These are phyloP conservation scores for Penicillium samsonianum DNA, from an alignment of 495 filamentous ascomycete genomes.

Conservation along the genomic window DNA sequence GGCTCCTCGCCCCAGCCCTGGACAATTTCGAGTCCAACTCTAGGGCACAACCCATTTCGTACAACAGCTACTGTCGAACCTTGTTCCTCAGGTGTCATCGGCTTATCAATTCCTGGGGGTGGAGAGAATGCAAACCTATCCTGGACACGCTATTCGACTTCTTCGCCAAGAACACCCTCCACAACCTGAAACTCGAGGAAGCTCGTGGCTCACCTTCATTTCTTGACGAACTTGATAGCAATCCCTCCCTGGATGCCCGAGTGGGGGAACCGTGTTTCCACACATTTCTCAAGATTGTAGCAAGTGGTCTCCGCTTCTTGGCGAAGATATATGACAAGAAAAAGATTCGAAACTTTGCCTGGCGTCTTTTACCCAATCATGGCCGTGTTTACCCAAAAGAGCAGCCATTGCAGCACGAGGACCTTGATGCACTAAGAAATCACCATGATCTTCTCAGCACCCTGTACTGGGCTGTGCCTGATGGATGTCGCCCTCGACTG, in stretches of 20 bases:
- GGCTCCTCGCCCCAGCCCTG: slow-evolving; percentile 64
- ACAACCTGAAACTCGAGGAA: slow-evolving; percentile 76
- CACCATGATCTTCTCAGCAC: slow-evolving; percentile 92
- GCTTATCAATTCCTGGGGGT: slow-evolving; percentile 81
- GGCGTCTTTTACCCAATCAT: slow-evolving; percentile 85
- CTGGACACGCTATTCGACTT: slow-evolving; percentile 87
- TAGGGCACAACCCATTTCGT: slow-evolving; percentile 56
- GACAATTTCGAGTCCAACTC: slow-evolving; percentile 60
- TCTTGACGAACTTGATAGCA: slow-evolving; percentile 67
- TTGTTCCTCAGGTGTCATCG: slow-evolving; percentile 74
- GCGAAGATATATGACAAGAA: slow-evolving; percentile 60
- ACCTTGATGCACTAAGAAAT: slow-evolving; percentile 85
- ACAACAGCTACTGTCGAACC: slow-evolving; percentile 79
- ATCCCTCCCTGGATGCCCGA: slow-evolving; percentile 60
- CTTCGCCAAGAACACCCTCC: slow-evolving; percentile 73
- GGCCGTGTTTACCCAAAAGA: slow-evolving; percentile 85
- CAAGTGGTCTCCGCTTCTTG: slow-evolving; percentile 64
- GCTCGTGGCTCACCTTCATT: slow-evolving; percentile 74
- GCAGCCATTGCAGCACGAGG: slow-evolving; percentile 65
- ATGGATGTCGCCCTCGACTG: slow-evolving; percentile 66
- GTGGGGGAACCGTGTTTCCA: slow-evolving; percentile 85
- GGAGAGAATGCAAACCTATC: slow-evolving; percentile 75
- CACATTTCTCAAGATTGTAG: slow-evolving; percentile 86
- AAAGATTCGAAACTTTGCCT: slow-evolving; percentile 73
- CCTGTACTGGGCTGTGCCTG: slow-evolving; percentile 82